A percentile compares a stretch with the other conserved stretches of the same genome.
Conservation (phyloP, 345 rosid genomes). For the Gossypium sturtianum region DNA sequence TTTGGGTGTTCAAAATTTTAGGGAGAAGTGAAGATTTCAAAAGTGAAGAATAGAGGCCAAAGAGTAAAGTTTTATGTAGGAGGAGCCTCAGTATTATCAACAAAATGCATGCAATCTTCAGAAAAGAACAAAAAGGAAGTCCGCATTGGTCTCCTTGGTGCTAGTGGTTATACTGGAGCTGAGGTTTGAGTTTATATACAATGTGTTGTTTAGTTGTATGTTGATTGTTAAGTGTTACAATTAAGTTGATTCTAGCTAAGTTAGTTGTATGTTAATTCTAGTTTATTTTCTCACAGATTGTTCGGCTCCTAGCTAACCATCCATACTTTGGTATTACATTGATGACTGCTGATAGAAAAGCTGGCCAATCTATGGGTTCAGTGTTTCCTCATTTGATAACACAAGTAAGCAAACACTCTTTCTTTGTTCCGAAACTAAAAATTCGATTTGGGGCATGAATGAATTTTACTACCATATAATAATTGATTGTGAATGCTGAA, state of each 20-base stretch:
- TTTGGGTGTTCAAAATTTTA: not conserved
- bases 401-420: constrained; percentile 40
- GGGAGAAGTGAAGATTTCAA: constrained; percentile 29
- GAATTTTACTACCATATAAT: not conserved
- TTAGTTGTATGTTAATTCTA: not conserved
- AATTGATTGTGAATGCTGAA: not conserved
- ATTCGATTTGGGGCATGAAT: not conserved
- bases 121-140: constrained; percentile 44
- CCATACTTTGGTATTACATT: constrained; percentile 61
- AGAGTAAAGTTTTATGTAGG: constrained; percentile 23
- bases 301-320: constrained; percentile 76
- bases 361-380: constrained; percentile 86
- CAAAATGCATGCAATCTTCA: constrained; percentile 32
- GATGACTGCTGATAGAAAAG: constrained; percentile 98
- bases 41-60: constrained; percentile 22
- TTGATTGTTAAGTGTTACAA: not conserved
- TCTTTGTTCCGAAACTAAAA: not conserved
- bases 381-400: constrained; percentile 75
- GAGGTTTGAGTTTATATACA: constrained; percentile 47
- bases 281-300: constrained; percentile 46
- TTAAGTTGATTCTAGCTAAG: not conserved
- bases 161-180: constrained; percentile 98
- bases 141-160: constrained; percentile 88
- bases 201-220: not conserved
- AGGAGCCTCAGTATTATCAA: constrained; percentile 32